Base-by-base conservation (phyloP, 2,329 filamentous ascomycete genomes). In the Microdochium nivale region DNA sequence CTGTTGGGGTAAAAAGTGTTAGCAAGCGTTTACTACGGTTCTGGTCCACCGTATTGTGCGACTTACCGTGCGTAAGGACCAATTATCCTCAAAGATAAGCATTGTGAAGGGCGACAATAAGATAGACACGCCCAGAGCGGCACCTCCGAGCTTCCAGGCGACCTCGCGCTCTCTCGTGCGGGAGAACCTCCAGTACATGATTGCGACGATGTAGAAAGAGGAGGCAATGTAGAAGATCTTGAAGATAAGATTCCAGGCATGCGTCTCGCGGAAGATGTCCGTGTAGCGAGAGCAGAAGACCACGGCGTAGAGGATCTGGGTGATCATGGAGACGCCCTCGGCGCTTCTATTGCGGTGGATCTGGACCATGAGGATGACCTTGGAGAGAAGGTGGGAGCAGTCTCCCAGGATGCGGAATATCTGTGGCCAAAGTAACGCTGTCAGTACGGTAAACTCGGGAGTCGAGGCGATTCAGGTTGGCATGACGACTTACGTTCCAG, bases 261-360 rank as follows among this genome's bases (percentile, higher is more conserved):
- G 71, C 10, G 62, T 65, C 61, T 80, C 77, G 8, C 57, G 62
- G 65, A 95, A 89, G 57, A 96, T 74, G 66, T 96, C 88, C 57
- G 92, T 80, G 70, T 97, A 97, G 54, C 92, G 83, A 3, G 89
- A 85, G 62, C 84, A 76, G 72, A 96, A 97, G 53, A 97, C 91
- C 56, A 86, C 67, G 51, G 86, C 83, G 71, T 97, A 97, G 58
- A 96, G 83, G 52, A 84, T 78, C 70, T 97, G 92, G 1, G 88
- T 96, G 62, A 97, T 88, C 64, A 96, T 83, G 24, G 90, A 96
- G 55, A 96, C 87, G 54, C 35, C 48, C 35, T 37, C 21, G 30
- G 48, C 46, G 67, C 87, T 94, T 64, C 81, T 81, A 65, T 96
- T 96, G 59, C 81, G 81, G 70, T 96, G 90, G 62, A 96, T 96